Evolutionary conservation across 2,329 filamentous ascomycete species (phyloP), one percentile per base, ranked within the genome.

Genomic region (Paracamarosporium sp.): DNA sequence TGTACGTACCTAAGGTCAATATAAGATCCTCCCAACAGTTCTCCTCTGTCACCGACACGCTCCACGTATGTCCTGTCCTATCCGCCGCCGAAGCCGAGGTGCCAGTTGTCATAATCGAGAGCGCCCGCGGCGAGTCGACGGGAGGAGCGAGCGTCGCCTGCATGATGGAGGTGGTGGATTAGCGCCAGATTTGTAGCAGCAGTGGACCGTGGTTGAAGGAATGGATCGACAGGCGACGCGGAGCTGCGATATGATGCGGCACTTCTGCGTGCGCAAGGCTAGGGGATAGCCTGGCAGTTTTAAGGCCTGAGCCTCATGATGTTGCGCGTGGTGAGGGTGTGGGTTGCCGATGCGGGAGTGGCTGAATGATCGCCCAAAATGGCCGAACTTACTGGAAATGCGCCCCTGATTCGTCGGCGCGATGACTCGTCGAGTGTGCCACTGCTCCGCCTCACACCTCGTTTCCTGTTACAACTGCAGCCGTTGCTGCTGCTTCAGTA

Each of bases 21-120:
- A 83, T 82, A 33, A 79, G 75, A 51, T 81, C 79, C 50, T 80
- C 76, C 81, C 81, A 83, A 43, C 80, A 76, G 64, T 81, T 80
- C 20, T 79, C 72, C 20, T 67, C 61, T 38, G 63, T 68, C 4
- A 81, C 76, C 5, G 66, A 61, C 57, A 70, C 66, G 38, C 78
- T 75, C 81, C 81, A 83, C 33, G 74, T 71, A 47, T 74, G 69
- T 17, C 80, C 80, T 12, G 78, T 74, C 62, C 78, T 79, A 60
- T 80, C 78, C 40, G 70, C 65, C 27, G 67, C 67, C 3, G 74
- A 72, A 41, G 70, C 74, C 56, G 67, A 67, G 7, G 73, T 76
- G 35, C 64, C 71, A 41, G 65, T 74, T 33, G 72, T 74, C 62
- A 68, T 70, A 47, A 77, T 67, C 59, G 72, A 75, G 44, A 70